phyloP scores from a whole-genome alignment of 2,329 filamentous ascomycete genomes.

The Orbilia javanica region DNA sequence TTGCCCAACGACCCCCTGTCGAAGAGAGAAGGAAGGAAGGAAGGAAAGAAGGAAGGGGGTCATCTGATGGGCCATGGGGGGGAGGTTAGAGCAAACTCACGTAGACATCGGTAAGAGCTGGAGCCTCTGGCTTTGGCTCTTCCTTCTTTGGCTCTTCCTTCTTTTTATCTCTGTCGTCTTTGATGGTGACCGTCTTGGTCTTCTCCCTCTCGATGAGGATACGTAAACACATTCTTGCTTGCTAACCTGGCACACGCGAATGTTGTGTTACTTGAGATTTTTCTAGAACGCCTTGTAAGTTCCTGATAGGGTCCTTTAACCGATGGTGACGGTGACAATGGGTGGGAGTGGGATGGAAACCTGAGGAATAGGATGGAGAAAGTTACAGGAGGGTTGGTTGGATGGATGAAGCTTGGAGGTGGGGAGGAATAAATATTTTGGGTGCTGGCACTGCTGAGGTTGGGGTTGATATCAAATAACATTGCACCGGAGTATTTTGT shows the following conservation, averaged over 20 bases:
- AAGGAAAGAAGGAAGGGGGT: not conserved
- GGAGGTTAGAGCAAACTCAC: constrained; percentile 38
- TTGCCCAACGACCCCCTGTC: constrained; percentile 2
- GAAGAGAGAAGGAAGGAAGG: not conserved
- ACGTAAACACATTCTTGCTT: constrained; percentile 10
- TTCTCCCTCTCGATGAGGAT: not conserved
- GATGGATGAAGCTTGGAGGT: not conserved
- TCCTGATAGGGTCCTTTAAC: not conserved
- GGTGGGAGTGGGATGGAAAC: not conserved
- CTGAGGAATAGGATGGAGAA: not conserved
- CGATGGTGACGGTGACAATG: not conserved
- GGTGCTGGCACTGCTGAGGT: no score
- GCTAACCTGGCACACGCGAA: not conserved
- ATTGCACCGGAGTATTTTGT: no score
- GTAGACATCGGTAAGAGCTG: not conserved
- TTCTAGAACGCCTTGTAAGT: not conserved
- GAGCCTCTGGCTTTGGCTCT: not conserved
- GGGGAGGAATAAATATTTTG: no score
- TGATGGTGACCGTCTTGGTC: not conserved
- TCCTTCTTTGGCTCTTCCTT: not conserved
- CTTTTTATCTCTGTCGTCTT: constrained; percentile 9
- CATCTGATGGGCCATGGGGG: no score
- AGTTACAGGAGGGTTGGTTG: not conserved
- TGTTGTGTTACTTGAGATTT: not conserved
- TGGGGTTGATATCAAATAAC: no score